A percentile compares a stretch with the other conserved stretches of the same genome.
phyloP scores from a whole-genome alignment of 345 rosid genomes.

The Linum tenue region DNA sequence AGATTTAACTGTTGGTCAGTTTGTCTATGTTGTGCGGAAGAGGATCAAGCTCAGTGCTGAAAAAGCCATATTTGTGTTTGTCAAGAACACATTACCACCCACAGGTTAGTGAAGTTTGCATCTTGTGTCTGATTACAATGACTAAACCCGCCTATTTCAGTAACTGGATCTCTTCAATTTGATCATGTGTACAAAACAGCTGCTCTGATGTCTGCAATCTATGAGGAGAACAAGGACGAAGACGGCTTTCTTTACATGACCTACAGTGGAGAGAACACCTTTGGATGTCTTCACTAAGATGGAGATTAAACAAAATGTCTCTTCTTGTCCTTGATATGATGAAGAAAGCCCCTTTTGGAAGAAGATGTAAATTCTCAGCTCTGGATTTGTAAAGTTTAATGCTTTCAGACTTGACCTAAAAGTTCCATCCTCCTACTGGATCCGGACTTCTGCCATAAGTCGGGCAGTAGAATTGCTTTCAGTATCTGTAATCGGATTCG shows the following conservation, averaged over 20 bases:
- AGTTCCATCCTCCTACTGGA: not conserved
- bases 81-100: conserved; percentile 55
- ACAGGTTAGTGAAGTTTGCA: conserved; percentile 33
- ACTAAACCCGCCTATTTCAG: not conserved
- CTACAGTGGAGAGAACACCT: conserved; percentile 75
- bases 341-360: not conserved
- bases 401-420: not conserved
- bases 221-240: conserved; percentile 60
- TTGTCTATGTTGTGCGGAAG: conserved; percentile 70
- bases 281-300: conserved; percentile 25
- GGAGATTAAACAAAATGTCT: not conserved
- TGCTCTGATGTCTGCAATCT: conserved; percentile 52
- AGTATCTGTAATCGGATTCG: conserved; percentile 12
- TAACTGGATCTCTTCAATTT: not conserved
- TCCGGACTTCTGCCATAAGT: not conserved
- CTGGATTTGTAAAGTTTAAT: not conserved
- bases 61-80: conserved; percentile 65
- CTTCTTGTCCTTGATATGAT: not conserved
- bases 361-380: not conserved
- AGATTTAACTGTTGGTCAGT: conserved; percentile 67
- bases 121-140: not conserved
- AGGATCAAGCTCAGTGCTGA: conserved; percentile 71
- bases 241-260: conserved; percentile 73
- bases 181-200: conserved; percentile 25
- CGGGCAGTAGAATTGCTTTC: not conserved